Evolutionary conservation across 352 stramenopile genomes (phyloP), one percentile per base, ranked within the genome.

Genomic region (Phytopythium montanum): DNA sequence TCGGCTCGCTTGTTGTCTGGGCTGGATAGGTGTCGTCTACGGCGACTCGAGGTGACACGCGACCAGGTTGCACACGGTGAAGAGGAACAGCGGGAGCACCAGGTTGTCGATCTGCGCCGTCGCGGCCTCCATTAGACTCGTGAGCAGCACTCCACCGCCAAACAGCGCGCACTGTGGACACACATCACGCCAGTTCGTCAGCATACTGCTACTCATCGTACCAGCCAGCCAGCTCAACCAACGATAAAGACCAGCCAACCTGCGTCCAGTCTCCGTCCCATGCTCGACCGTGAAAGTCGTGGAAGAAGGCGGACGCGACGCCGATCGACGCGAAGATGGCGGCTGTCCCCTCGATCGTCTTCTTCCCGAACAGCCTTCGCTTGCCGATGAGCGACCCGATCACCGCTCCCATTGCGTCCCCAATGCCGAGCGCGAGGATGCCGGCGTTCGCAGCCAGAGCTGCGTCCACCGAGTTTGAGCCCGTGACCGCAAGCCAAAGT

Each of bases 91-190:
- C 33, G 85, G 84, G 5, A 94, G 69, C 26, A 92, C 81, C 52
- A 92, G 70, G 64, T 94, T 94, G 69, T 94, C 85, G 60, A 94
- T 94, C 59, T 92, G 85, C 9, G 76, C 66, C 16, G 85, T 92
- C 14, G 77, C 69, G 0, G 78, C 83, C 38, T 94, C 85, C 23
- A 92, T 69, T 1, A 88, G 45, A 39, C 65, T 88, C 23, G 83
- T 92, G 50, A 90, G 68, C 9, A 85, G 38, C 8, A 75, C 54
- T 18, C 65, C 72, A 7, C 39, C 21, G 5, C 72, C 9, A 7
- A 87, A 61, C 23, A 74, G 21, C 16, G 60, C 7, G 28, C 73
- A 21, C 73, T 87, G 41, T 21, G 21, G 25, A 25, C 25, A 62
- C n/a, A 64, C 54, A 25, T 21, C 19, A 63, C 21, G 31, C 36